Base-by-base conservation (phyloP, 176 grass and related monocot genomes). In the Dactylis glomerata region DNA sequence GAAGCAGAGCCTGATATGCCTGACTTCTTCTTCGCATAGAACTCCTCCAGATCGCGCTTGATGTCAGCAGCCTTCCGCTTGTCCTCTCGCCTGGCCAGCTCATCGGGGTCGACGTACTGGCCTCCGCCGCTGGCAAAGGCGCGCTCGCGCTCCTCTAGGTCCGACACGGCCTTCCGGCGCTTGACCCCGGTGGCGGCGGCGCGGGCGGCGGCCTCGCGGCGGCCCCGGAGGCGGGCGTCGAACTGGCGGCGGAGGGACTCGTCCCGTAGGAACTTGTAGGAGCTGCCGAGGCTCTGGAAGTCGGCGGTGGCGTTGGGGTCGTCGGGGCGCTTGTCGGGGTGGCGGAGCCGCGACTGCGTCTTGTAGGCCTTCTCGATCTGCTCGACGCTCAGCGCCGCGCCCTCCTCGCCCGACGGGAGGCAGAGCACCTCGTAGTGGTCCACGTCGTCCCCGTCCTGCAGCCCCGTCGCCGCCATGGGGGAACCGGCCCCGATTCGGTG, bases 141-240 rank as follows among this genome's bases (percentile, higher is more conserved):
- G n/a, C 91, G 85, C 83, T 95, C 96, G 33, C 96, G 86, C 87
- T 98, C 88, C 74, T 98, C 93, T 31, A 96, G 85, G 69, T 98
- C 93, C 0, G 89, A 80, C 10, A 90, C 89, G 54, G 89, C 76
- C 87, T 90, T 93, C 44, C 91, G 86, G 38, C 93, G 85, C 86
- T 94, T 94, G 38, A 78, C 61, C 31, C 89, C 89, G 5, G 68
- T 22, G 3, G 83, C 80, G 13, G 68, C 80, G 61, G 91, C 77
- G 16, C 87, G 85, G 22, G 85, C 79, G 1, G 81, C 89, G 28
- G 78, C 83, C 83, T 95, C 91, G 14, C 91, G 90, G 22, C 77
- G 82, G 38, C 77, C 85, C 6, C 93, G 91, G 30, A 98, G 87
- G 51, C 88, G 87, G 5, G 81, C 93, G 66, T 95, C 91, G 46